Percentiles rank a stretch among this genome's conserved stretches.
Conservation (phyloP, 2,329 filamentous ascomycete species). For the Neofusicoccum umdonicola region DNA sequence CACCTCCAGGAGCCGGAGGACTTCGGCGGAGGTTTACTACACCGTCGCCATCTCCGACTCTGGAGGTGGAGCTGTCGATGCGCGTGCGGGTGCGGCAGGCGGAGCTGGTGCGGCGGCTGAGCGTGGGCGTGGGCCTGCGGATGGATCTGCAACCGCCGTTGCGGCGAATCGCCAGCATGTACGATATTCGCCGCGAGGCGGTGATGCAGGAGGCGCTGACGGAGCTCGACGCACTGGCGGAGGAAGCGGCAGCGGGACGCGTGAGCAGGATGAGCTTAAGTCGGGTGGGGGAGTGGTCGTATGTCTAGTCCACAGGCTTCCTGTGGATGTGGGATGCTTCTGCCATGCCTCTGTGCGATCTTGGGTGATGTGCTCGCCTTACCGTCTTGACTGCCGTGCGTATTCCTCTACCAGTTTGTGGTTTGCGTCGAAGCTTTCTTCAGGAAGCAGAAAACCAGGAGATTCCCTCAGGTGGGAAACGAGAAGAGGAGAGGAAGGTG, state of each 20-base stretch:
- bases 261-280: constrained; percentile 11
- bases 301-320: neutral
- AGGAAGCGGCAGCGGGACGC: constrained; percentile 4
- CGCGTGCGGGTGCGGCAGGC: constrained; percentile 6
- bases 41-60: neutral
- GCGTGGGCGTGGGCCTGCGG: constrained; percentile 9
- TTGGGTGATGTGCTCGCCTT: too few species aligned
- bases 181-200: constrained; percentile 1
- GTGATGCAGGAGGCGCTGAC: constrained; percentile 15
- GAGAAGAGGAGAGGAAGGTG: neutral
- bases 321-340: neutral
- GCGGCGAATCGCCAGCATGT: constrained; percentile 8
- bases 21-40: constrained; percentile 4
- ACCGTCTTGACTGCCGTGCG: too few species aligned
- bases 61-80: constrained; percentile 1
- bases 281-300: constrained; percentile 6
- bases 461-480: neutral
- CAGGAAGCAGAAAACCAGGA: neutral
- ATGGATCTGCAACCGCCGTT: constrained; percentile 9
- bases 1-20: neutral
- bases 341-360: neutral
- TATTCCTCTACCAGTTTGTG: too few species aligned
- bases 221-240: constrained; percentile 8
- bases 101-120: constrained; percentile 3
- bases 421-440: neutral